Percentiles rank a stretch among this genome's conserved stretches.
These are phyloP conservation scores for Kwoniella newhampshirensis DNA, from an alignment of 768 basidiomycete genomes.

Conservation along the genomic window DNA sequence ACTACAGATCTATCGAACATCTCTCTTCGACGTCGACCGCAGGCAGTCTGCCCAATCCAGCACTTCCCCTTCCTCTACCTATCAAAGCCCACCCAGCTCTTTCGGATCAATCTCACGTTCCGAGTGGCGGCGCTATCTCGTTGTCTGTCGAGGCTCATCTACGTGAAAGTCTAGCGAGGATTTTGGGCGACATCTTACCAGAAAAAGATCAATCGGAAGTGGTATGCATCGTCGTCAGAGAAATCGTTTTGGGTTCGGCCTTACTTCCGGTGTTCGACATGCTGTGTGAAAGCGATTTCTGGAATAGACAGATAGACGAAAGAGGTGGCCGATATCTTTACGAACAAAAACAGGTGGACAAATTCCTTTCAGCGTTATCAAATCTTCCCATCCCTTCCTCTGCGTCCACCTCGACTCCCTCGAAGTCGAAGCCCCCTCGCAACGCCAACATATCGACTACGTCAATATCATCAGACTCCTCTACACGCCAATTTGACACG, in stretches of 20 bases:
- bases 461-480: slow-evolving; percentile 29
- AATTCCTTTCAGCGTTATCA: slow-evolving; percentile 40
- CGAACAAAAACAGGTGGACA: slow-evolving; percentile 60
- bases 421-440: slow-evolving; percentile 3
- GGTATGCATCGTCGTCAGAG: slow-evolving; percentile 71
- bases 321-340: slow-evolving; percentile 68
- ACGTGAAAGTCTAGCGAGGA: slow-evolving; percentile 65
- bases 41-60: slow-evolving; percentile 11
- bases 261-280: slow-evolving; percentile 87
- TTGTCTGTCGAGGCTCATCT: slow-evolving; percentile 89
- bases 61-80: slow-evolving; percentile 41
- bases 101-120: slow-evolving; percentile 14
- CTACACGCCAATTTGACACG: slow-evolving; percentile 76
- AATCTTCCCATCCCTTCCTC: slow-evolving; percentile 21
- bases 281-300: slow-evolving; percentile 92
- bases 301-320: slow-evolving; percentile 90
- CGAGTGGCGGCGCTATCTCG: slow-evolving; percentile 57
- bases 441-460: slow-evolving; percentile 7
- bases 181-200: slow-evolving; percentile 72
- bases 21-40: slow-evolving; percentile 35
- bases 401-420: slow-evolving; percentile 8
- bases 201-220: slow-evolving; percentile 73
- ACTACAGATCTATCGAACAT: slow-evolving; percentile 80
- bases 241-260: slow-evolving; percentile 77
- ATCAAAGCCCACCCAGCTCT: slow-evolving; percentile 32